A percentile compares a stretch with the other conserved stretches of the same genome.
Conservation (phyloP, 495 filamentous ascomycete genomes). For the Penicillium daleae region DNA sequence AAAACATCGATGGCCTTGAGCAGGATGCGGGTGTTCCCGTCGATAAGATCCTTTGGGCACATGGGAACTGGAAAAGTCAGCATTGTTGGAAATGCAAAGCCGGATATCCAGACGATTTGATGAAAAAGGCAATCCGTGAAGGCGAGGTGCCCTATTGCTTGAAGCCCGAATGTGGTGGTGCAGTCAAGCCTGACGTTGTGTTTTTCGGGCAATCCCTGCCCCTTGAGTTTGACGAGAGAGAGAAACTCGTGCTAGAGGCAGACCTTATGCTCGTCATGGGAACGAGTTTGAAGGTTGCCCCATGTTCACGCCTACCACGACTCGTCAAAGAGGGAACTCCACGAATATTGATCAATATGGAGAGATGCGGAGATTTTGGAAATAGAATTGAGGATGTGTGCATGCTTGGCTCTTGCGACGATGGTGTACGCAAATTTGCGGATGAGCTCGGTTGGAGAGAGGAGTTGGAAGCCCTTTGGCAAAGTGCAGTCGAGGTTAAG, state of each 20-base stretch:
- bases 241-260: slow-evolving; percentile 53
- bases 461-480: slow-evolving; percentile 71
- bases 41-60: slow-evolving; percentile 77
- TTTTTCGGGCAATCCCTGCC: slow-evolving; percentile 89
- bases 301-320: slow-evolving; percentile 72
- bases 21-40: slow-evolving; percentile 74
- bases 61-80: slow-evolving; percentile 85
- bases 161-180: slow-evolving; percentile 60
- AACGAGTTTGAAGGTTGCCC: slow-evolving; percentile 80
- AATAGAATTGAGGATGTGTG: slow-evolving; percentile 66
- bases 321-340: slow-evolving; percentile 59
- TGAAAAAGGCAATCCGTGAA: slow-evolving; percentile 63
- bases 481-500: slow-evolving; percentile 40
- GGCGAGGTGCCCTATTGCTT: slow-evolving; percentile 71
- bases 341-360: slow-evolving; percentile 78
- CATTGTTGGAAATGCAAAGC: slow-evolving; percentile 77
- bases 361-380: slow-evolving; percentile 74
- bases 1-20: slow-evolving; percentile 92
- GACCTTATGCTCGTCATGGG: slow-evolving; percentile 87
- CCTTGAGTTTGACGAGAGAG: slow-evolving; percentile 59
- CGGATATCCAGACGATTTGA: slow-evolving; percentile 64
- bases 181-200: slow-evolving; percentile 92
- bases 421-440: slow-evolving; percentile 73
- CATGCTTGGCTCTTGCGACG: slow-evolving; percentile 71
- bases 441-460: slow-evolving; percentile 77